Base-by-base conservation (phyloP, 2,329 filamentous ascomycete species). In the Venturia carpophila region DNA sequence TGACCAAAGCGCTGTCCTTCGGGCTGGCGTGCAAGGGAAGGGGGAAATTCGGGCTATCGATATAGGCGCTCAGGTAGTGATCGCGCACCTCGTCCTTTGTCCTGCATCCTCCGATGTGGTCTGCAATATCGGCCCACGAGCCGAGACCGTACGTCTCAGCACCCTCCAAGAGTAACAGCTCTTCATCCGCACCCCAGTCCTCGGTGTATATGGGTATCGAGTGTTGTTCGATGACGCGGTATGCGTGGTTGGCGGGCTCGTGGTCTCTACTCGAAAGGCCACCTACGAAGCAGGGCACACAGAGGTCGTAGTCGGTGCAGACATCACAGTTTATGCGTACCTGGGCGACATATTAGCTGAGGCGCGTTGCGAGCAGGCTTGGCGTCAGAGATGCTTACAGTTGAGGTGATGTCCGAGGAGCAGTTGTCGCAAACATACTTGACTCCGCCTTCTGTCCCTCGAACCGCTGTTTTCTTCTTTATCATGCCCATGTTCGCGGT, bases 351-450 rank as follows among this genome's bases (percentile, higher is more conserved):
- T 62, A 63, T 67, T 47, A 56, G 27, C 21, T 56, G 10, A 27
- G 55, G 19, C 45, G 65, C 24, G 27, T n/a, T 17, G 27, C 7
- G 15, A 30, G 21, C 1, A 62, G 49, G 41, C 62, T 55, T 63
- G 62, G 62, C 62, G 60, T 19, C n/a, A 63, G 34, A 45, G 52
- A 63, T 56, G 82, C 88, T 73, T 83, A 96, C 94, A 60, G 94
- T 99, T 5, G 92, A 94, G 60, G 94, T 99, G 70, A 99, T 96
- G 76, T 99, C 94, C 66, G 91, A 91, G 56, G 91, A 96, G 76
- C 94, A 99, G 66, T 96, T 88, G 76, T 99, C 95, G 80, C 94
- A 99, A 69, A 97, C 91, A 76, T 96, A 99, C 75, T 97, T 97
- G 66, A 80, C 78, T 66, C 80, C 80, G 67, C 79, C 92, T 74